phyloP scores from a whole-genome alignment of 78 protist genomes.

The Tieghemostelium lacteum region DNA sequence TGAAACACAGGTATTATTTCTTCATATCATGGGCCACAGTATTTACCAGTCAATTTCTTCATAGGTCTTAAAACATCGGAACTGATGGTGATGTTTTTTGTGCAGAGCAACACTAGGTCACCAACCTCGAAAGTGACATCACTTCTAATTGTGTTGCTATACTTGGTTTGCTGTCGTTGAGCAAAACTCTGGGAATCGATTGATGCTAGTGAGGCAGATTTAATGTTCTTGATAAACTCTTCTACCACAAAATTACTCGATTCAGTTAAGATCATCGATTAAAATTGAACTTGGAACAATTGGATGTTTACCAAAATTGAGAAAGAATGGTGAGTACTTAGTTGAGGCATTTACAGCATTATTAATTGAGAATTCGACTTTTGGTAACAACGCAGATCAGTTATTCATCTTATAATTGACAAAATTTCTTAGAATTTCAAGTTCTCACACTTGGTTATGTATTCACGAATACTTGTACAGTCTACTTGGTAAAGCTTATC shows the following conservation, averaged over 20 bases:
- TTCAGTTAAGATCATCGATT: neutral
- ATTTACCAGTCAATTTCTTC: neutral
- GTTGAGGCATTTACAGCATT: neutral
- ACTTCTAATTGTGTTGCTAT: neutral
- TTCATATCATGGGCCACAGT: neutral
- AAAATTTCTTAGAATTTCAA: neutral
- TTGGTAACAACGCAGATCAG: neutral
- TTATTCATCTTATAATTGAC: constrained; percentile 13
- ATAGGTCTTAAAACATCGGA: neutral
- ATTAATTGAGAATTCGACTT: neutral
- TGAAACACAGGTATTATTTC: neutral
- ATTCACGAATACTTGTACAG: neutral
- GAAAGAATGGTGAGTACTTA: neutral
- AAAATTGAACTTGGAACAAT: neutral
- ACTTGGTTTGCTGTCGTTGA: neutral
- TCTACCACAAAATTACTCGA: neutral
- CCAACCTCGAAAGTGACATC: neutral
- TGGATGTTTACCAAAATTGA: neutral
- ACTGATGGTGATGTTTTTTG: neutral
- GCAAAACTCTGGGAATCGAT: neutral
- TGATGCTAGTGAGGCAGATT: neutral
- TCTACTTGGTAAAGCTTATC: neutral
- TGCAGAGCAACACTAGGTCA: neutral
- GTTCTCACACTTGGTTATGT: neutral
- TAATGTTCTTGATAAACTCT: neutral